Base-by-base conservation (phyloP, 1,284 basidiomycete species). In the Ceratorhiza oryzae-sativae region DNA sequence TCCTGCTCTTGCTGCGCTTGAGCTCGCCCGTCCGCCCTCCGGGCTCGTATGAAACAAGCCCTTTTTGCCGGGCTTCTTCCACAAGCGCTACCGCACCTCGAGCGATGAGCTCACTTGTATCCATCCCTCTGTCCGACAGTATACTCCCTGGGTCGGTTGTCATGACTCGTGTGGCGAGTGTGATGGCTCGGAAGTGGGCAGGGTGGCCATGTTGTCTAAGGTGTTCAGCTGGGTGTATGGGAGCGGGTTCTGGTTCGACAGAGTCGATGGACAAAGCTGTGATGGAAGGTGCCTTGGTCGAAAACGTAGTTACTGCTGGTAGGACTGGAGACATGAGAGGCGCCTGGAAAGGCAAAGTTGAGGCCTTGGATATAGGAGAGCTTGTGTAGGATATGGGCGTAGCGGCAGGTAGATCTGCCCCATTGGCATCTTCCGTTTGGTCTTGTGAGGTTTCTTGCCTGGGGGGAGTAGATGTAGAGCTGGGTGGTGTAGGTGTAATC, bases 131-230 rank as follows among this genome's bases (percentile, higher is more conserved):
- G 76, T 91, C 88, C 0, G 86, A 82, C 1, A 95, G 84, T 67
- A 95, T 87, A 73, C 91, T 93, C 12, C 84, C 82, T 0, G 92
- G 87, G 76, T 93, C 93, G 1, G 88, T 85, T 0, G 92, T 93
- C 88, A 96, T 92, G 42, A 96, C 90, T 0, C 94, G 88, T n/a
- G 90, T 94, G 0, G 92, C 91, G 71, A 92, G 88, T n/a, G 86
- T 85, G 71, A 94, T 92, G 0, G 92, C 92, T n/a, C 86, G 86
- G 6, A 94, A 58, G 58, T 78, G 77, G 9, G 75, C 56, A 25
- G 77, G 76, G 25, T 77, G 73, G n/a, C 77, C 0, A 88, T 85
- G 0, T 87, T 78, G 2, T 89, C 89, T 77, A 91, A 90, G 4
- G 79, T 79, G 2, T 79, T 78, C 25, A 79, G 80, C 60, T 81